These are phyloP conservation scores for Malus hybrid DNA, from an alignment of 331 rosid species.

Conservation along the genomic window DNA sequence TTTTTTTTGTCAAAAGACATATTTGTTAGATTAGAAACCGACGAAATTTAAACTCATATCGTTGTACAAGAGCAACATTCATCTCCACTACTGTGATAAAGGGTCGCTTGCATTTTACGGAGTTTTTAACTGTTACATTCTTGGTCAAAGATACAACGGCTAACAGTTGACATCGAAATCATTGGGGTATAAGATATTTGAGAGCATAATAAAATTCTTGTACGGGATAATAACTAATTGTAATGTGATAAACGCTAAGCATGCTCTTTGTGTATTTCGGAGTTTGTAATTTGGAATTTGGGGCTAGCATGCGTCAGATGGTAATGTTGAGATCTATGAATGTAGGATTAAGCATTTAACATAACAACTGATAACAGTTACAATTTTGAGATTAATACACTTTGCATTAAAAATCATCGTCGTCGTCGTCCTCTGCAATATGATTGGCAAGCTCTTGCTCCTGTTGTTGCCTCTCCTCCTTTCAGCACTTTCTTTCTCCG, in stretches of 20 bases:
- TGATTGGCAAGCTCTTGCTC: conserved; percentile 5
- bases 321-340: not conserved
- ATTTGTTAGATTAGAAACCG: no score
- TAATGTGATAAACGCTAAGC: not conserved
- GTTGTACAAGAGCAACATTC: no score
- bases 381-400: not conserved
- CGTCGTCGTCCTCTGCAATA: not conserved
- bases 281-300: not conserved
- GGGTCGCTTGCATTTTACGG: no score
- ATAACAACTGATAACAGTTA: not conserved
- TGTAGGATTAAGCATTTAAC: not conserved
- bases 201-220: no score
- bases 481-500: conserved; percentile 5
- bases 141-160: no score
- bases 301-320: not conserved
- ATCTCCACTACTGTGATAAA: no score
- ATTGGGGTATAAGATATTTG: no score
- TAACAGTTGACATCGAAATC: no score
- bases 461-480: conserved; percentile 1
- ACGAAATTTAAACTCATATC: no score
- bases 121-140: no score
- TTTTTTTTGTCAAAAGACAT: no score
- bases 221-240: not conserved
- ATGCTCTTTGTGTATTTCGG: not conserved
- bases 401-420: not conserved